phyloP scores from a whole-genome alignment of 768 basidiomycete genomes.

The Clavaria fumosa region DNA sequence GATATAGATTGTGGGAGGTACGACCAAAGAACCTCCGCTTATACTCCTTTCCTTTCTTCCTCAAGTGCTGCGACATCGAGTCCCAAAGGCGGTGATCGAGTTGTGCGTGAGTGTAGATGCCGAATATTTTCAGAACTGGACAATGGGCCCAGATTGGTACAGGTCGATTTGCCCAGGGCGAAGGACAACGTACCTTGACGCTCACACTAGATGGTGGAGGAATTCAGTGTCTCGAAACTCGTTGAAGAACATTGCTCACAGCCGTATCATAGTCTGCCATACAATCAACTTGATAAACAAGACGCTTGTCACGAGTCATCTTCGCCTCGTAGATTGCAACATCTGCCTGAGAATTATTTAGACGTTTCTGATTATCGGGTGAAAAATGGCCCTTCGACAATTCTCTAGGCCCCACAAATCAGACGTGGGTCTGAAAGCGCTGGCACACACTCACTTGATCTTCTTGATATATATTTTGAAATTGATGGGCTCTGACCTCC shows the following conservation, averaged over 20 bases:
- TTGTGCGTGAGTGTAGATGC: slow-evolving; percentile 26
- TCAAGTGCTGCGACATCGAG: slow-evolving; percentile 23
- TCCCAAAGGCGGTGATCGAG: slow-evolving; percentile 25
- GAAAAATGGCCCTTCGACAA: slow-evolving; percentile 59
- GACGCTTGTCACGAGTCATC: slow-evolving; percentile 35
- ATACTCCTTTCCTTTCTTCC: slow-evolving; percentile 34
- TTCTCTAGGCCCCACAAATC: slow-evolving; percentile 27
- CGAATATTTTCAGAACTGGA: slow-evolving; percentile 24
- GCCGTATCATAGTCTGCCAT: slow-evolving; percentile 22
- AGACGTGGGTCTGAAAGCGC: background rate
- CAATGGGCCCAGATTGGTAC: background rate
- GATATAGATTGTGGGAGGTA: background rate
- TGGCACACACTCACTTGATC: slow-evolving; percentile 34
- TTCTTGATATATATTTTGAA: slow-evolving; percentile 50
- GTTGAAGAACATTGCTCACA: slow-evolving; percentile 10
- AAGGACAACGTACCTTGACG: slow-evolving; percentile 14
- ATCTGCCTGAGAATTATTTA: slow-evolving; percentile 28
- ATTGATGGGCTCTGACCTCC: slow-evolving; percentile 27
- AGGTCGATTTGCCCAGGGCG: background rate
- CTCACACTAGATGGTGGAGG: slow-evolving; percentile 13
- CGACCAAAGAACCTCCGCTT: slow-evolving; percentile 24
- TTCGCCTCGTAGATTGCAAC: slow-evolving; percentile 58
- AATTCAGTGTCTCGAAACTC: too few relatives aligned
- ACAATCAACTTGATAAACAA: slow-evolving; percentile 39
- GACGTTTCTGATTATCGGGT: slow-evolving; percentile 46